Evolutionary conservation across 768 basidiomycete genomes (phyloP), one percentile per base, ranked within the genome.

Genomic region (Gyrodon lividus): DNA sequence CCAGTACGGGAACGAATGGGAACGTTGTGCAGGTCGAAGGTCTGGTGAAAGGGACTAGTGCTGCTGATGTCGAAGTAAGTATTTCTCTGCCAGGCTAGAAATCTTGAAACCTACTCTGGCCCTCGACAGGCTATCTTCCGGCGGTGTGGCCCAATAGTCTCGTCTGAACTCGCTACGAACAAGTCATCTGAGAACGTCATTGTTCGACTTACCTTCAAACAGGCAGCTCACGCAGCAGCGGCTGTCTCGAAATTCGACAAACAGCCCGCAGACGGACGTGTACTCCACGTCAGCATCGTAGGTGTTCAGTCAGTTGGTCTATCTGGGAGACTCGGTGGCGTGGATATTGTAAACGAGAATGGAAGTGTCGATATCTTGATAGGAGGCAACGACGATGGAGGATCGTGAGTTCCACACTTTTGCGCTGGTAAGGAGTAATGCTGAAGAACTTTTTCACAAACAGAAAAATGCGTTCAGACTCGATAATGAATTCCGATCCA

Each of bases 401-500:
- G 76, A 49, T 85, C 86, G 87, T 89, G 62, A 70, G 67, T 59
- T 2, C 3, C 8, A 16, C 5, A 23, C 8, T n/a, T 13, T 8
- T 5, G 13, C 13, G 0, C 20, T n/a, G 16, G 26, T 17, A 12
- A 16, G 38, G 5, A 24, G 8, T 16, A n/a, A 14, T 41, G 22
- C 26, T 19, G 28, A n/a, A 19, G 10, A 10, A 4, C 17, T 13
- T 44, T 9, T 17, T 9, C 5, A 10, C n/a, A 10, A 28, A 45
- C 59, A 92, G 91, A 54, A 93, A 92, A 80, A 76, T 94, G 76
- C 87, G 91, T 47, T 92, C 91, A 2, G 91, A 94, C 64, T 81
- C 81, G 2, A 76, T 92, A 43, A 66, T 90, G 53, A 54, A 48
- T 28, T 73, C 74, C 19, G 77, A 77, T 58, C 79, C 85, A n/a